Percentiles rank a stretch among this genome's conserved stretches.
phyloP scores from a whole-genome alignment of 257 asterid genomes.

The Misopates orontium region DNA sequence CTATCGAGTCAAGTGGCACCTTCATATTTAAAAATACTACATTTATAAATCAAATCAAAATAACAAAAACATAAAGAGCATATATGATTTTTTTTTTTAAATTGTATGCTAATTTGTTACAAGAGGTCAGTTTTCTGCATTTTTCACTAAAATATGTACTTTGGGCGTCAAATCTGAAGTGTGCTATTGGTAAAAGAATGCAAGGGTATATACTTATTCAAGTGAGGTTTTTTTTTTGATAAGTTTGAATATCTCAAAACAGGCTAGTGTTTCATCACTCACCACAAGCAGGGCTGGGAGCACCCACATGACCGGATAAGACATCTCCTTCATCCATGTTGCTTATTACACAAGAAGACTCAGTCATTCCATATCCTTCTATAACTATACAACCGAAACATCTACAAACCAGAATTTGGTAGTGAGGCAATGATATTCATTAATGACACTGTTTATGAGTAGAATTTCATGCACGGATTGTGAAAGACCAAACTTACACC shows the following conservation, averaged over 20 bases:
- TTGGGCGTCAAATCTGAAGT: no score
- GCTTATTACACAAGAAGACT: constrained; percentile 92
- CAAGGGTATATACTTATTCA: neutral
- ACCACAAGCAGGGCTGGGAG: constrained; percentile 97
- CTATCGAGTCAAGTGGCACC: no score
- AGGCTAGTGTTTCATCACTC: constrained; percentile 26
- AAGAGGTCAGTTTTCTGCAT: no score
- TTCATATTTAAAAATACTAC: no score
- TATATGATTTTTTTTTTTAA: no score
- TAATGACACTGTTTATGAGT: neutral
- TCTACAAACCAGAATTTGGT: constrained; percentile 34
- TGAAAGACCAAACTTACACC: constrained; percentile 63
- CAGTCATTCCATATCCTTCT: constrained; percentile 99
- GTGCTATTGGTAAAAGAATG: neutral
- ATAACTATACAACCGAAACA: constrained; percentile 82
- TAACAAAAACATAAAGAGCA: no score
- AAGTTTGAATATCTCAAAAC: neutral
- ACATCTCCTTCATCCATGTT: constrained; percentile 68
- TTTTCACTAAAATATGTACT: no score
- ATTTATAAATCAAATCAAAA: no score
- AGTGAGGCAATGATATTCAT: neutral
- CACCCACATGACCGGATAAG: constrained; percentile 85
- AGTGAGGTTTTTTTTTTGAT: neutral
- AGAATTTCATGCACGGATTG: neutral
- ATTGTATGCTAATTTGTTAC: no score